A percentile compares a stretch with the other conserved stretches of the same genome.
Evolutionary conservation across 768 basidiomycete genomes (phyloP).

Genomic region (Suillus placidus): DNA sequence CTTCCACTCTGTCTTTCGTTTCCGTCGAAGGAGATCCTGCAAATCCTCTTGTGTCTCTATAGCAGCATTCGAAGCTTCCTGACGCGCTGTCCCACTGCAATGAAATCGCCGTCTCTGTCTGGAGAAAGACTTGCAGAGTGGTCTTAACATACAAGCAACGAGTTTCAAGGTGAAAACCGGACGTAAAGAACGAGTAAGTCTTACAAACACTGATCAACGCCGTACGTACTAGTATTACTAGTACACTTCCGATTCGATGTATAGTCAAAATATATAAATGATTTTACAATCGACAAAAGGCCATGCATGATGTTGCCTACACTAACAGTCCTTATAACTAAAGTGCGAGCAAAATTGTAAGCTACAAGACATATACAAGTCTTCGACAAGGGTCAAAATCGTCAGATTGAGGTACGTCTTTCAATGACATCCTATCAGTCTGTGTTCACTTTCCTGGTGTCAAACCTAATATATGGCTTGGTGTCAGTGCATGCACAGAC

Average conservation of each 20-base stretch:
- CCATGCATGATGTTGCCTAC: not conserved
- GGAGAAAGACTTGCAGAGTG: conserved; percentile 7
- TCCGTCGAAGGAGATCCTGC: conserved; percentile 33
- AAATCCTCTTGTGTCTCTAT: not conserved
- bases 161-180: not conserved
- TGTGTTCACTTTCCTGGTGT: conserved; percentile 3
- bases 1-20: conserved; percentile 74
- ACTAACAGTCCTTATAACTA: not conserved
- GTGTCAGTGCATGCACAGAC: conserved; percentile 25
- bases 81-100: not conserved
- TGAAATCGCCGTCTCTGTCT: conserved; percentile 2
- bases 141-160: conserved; percentile 18
- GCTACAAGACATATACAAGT: not conserved
- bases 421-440: not conserved
- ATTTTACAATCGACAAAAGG: not conserved
- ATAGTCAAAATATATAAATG: not conserved
- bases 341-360: not conserved
- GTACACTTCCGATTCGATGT: not conserved
- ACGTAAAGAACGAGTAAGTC: not conserved
- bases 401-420: not conserved
- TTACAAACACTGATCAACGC: not conserved
- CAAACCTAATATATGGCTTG: conserved; percentile 29
- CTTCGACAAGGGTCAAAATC: not conserved
- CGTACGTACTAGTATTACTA: too few relatives aligned
- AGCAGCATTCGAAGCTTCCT: conserved; percentile 1